Evolutionary conservation across 352 stramenopile genomes (phyloP), one percentile per base, ranked within the genome.

Genomic region (Pythium coloratum): DNA sequence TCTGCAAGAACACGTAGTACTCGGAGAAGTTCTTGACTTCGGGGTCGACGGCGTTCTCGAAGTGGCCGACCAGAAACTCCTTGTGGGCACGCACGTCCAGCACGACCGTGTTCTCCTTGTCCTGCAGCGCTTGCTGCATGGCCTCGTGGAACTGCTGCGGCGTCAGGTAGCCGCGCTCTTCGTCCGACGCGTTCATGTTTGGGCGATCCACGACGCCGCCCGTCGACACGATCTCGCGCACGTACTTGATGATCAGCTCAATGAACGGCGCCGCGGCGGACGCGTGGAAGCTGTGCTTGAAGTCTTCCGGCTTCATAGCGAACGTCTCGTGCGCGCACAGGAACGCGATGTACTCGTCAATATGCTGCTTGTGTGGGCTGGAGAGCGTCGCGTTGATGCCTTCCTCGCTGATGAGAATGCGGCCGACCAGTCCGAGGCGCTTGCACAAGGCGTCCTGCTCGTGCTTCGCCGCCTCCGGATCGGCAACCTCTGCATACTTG

Each of bases 381-480:
- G 96, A 97, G 56, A 97, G 75, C 56, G 88, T 96, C 44, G 88
- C 89, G 64, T 97, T 97, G 70, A 97, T 86, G 51, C 89, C 89
- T 65, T 97, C 89, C 18, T 72, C 55, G 18, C 85, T 84, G 33
- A 97, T 75, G 32, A 87, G 82, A 36, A 97, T 77, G 60, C 89
- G 83, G 33, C 89, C 89, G 5, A 67, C 71, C 63, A 96, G 84
- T 28, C 51, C 46, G 38, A 95, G 74, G 9, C 69, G 73, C 34
- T 42, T 42, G 64, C 85, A 93, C 20, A 94, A 65, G 20, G 53
- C 2, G 32, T 87, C 67, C 12, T 95, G 88, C 60, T 82, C 70
- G 26, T 69, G 62, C 20, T 59, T 50, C 14, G 42, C 42, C 16
- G 42, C 18, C 42, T 50, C 57, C 5, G 73, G 72, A 47, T 85